These are phyloP conservation scores for Zygnema cylindricum DNA, from an alignment of 139 green algal species.

Conservation along the genomic window DNA sequence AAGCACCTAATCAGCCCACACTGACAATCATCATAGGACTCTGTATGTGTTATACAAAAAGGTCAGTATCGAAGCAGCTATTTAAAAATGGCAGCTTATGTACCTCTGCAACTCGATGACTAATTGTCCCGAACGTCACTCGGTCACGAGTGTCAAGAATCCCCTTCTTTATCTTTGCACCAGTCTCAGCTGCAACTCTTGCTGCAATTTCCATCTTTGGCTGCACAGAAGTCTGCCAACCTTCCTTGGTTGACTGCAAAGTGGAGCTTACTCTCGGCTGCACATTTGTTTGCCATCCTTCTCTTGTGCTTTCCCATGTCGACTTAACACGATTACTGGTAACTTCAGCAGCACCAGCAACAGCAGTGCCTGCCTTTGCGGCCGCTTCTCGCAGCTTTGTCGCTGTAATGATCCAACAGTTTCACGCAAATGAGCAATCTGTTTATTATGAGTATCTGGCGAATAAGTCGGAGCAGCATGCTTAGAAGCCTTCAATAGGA, in stretches of 20 bases:
- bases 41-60: too few relatives aligned
- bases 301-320: slow-evolving; percentile 49
- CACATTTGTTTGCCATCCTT: slow-evolving; percentile 51
- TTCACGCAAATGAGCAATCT: too few relatives aligned
- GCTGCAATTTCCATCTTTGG: slow-evolving; percentile 24
- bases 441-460: background rate
- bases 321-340: slow-evolving; percentile 4
- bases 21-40: too few relatives aligned
- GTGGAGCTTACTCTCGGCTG: slow-evolving; percentile 29
- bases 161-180: slow-evolving; percentile 26
- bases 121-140: slow-evolving; percentile 12
- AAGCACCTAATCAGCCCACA: too few relatives aligned
- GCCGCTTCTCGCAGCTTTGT: slow-evolving; percentile 25
- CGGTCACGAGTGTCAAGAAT: slow-evolving; percentile 36
- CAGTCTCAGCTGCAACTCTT: slow-evolving; percentile 29
- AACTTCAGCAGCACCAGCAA: slow-evolving; percentile 30
- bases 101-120: slow-evolving; percentile 36
- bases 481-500: background rate
- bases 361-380: background rate
- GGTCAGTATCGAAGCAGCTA: too few relatives aligned
- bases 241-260: slow-evolving; percentile 40
- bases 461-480: background rate
- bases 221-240: slow-evolving; percentile 23
- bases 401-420: background rate
- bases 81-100: too few relatives aligned